Evolutionary conservation across 2,329 filamentous ascomycete species (phyloP), one percentile per base, ranked within the genome.

Genomic region (Colletotrichum sp.): DNA sequence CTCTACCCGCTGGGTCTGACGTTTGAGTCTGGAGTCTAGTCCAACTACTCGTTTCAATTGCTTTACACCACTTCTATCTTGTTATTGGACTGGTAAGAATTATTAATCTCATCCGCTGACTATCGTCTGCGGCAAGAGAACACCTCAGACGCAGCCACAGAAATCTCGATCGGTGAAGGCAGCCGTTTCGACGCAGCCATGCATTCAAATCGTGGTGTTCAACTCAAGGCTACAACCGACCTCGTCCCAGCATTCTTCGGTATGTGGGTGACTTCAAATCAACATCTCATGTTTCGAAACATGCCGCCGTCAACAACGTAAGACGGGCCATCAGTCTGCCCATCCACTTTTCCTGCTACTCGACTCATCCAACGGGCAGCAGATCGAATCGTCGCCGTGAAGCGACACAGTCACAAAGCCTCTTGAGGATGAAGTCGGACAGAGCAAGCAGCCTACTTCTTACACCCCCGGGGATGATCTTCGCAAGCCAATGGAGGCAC

Each of bases 261-360:
- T 32, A 44, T 63, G 63, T 34, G 63, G 55, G 44, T 30, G 27
- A 39, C 62, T 44, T 15, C 27, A 16, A 44, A 19, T 30, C 34
- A 57, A 16, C 34, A 52, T 22, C 22, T 25, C 8, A 25, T 62
- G 55, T 75, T 75, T 68, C 63, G 73, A 68, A 75, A 75, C 69
- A 25, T 67, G 57, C 22, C n/a, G 32, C 32, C 16, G n/a, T n/a
- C 30, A 36, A 32, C 57, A 32, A 72, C 36, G 57, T 34, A 34
- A 62, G 30, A 72, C 36, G 36, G 72, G 62, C 39, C 16, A 29
- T 55, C 29, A n/a, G 9, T 52, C n/a, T 49, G 55, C 12, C 22
- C 29, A 25, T 27, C 57, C 19, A 36, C 36, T 49, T 52, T 22
- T 13, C n/a, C 8, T 22, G 30, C 34, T 22, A 19, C 34, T 22